Conservation (phyloP, 768 basidiomycete species). For the Lactarius pseudohatsudake region DNA sequence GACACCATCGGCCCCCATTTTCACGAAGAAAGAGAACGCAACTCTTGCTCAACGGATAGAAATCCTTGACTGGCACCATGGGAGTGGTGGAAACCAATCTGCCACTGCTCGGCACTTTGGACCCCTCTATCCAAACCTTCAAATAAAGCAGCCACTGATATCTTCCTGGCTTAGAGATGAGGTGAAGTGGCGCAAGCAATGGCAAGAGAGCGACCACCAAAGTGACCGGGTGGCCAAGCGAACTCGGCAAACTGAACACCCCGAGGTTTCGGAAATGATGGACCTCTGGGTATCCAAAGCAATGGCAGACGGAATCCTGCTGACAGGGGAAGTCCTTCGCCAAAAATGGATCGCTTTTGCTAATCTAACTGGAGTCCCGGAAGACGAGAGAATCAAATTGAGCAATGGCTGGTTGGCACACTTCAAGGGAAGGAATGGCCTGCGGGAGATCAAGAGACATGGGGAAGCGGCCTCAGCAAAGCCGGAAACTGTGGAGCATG, state of each 20-base stretch:
- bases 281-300: neutral
- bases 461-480: neutral
- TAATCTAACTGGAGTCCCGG: neutral
- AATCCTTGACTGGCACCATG: too few relatives aligned
- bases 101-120: too few relatives aligned
- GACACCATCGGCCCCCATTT: too few relatives aligned
- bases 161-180: too few relatives aligned
- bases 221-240: too few relatives aligned
- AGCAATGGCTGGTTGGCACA: neutral
- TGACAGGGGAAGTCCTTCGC: neutral
- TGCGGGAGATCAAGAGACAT: neutral
- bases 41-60: too few relatives aligned
- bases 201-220: too few relatives aligned
- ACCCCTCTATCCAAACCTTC: too few relatives aligned
- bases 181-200: too few relatives aligned
- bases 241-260: neutral
- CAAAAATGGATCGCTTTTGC: neutral
- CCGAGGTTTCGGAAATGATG: constrained; percentile 1
- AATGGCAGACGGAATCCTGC: neutral
- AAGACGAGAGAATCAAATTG: neutral
- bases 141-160: too few relatives aligned
- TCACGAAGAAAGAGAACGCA: too few relatives aligned
- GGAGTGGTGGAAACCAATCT: too few relatives aligned
- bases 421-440: neutral
- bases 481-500: neutral